Conservation (phyloP, 805 yeast species). For the Hanseniaspora clermontiae region DNA sequence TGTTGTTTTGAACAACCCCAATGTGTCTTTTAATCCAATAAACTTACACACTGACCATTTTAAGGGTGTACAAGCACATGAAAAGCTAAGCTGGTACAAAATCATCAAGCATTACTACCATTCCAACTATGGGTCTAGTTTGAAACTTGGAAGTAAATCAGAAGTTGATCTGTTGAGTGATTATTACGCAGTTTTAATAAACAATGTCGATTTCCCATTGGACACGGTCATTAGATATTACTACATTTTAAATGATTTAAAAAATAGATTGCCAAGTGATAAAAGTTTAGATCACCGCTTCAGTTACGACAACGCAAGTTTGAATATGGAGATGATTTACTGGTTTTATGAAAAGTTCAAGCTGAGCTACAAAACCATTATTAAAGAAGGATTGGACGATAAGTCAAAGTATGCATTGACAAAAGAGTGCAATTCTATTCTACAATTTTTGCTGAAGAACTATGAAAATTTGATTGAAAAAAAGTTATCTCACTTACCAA, state of each 20-base stretch:
- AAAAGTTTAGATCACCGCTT: constrained; percentile 2
- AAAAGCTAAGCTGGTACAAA: not conserved
- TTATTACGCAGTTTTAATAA: not conserved
- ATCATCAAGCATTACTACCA: constrained; percentile 7
- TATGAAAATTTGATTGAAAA: not conserved
- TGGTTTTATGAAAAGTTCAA: constrained; percentile 6
- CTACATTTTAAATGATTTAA: not conserved
- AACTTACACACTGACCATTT: not conserved
- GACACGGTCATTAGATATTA: not conserved
- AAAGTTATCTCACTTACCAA: constrained; percentile 6
- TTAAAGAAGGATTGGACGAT: not conserved
- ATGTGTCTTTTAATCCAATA: not conserved
- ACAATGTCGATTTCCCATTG: not conserved
- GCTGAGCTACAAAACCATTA: not conserved
- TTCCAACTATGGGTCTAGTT: constrained; percentile 2
- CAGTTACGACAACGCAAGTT: constrained; percentile 1
- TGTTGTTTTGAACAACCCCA: not conserved
- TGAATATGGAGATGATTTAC: constrained; percentile 10
- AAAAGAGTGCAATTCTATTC: constrained; percentile 5
- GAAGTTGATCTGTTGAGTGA: not conserved
- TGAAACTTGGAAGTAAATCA: not conserved
- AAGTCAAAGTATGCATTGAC: not conserved
- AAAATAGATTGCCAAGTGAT: constrained; percentile 1
- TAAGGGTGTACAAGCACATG: not conserved
- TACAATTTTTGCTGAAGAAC: not conserved